phyloP scores from a whole-genome alignment of 768 basidiomycete genomes.

The Amanita jacksonii region DNA sequence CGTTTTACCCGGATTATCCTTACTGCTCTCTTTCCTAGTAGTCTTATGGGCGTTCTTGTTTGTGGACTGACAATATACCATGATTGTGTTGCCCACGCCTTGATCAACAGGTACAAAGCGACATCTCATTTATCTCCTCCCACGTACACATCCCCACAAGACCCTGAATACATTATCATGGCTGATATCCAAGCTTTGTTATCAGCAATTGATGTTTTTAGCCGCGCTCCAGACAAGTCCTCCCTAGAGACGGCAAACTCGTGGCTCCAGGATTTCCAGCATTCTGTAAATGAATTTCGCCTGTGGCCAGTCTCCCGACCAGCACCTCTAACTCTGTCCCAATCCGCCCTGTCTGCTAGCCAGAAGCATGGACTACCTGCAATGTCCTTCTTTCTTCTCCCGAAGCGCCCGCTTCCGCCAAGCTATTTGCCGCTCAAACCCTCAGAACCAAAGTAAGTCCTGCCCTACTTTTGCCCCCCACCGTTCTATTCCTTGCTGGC shows the following conservation, averaged over 20 bases:
- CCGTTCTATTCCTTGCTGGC: constrained; percentile 12
- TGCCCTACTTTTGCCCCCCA: neutral
- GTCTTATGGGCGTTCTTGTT: constrained; percentile 31
- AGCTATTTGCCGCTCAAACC: constrained; percentile 94
- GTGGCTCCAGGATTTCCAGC: constrained; percentile 98
- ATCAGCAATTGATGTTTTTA: constrained; percentile 73
- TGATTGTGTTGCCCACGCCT: constrained; percentile 13
- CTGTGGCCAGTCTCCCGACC: constrained; percentile 53
- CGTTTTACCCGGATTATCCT: constrained; percentile 49
- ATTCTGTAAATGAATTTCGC: constrained; percentile 90
- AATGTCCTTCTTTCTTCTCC: constrained; percentile 81
- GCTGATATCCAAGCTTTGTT: constrained; percentile 62
- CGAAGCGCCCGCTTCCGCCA: constrained; percentile 69
- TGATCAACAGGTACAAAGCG: constrained; percentile 30
- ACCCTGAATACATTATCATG: constrained; percentile 36
- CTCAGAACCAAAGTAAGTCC: constrained; percentile 81
- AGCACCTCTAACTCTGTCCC: constrained; percentile 57
- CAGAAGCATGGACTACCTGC: constrained; percentile 94
- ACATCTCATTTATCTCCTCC: constrained; percentile 10
- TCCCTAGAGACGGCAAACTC: constrained; percentile 82
- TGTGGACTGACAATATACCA: constrained; percentile 43
- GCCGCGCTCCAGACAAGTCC: constrained; percentile 70
- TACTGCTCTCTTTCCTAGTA: constrained; percentile 43
- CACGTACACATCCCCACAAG: constrained; percentile 16
- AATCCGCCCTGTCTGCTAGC: constrained; percentile 62